Base-by-base conservation (phyloP, 2,329 filamentous ascomycete species). In the Aspergillus ibericus region DNA sequence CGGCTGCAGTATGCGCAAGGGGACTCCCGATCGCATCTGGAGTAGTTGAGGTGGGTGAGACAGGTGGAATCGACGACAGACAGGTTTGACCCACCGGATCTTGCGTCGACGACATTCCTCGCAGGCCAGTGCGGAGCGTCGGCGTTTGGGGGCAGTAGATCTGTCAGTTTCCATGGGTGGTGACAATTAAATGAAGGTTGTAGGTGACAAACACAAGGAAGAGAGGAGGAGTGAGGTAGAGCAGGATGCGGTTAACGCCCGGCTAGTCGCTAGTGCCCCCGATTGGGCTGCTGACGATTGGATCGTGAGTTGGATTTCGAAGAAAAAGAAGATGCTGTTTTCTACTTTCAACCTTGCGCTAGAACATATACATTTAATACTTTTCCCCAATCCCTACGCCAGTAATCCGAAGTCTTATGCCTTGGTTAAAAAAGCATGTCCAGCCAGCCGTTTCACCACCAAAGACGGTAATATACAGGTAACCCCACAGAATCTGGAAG, bases 61-160 rank as follows among this genome's bases (percentile, higher is more conserved):
- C 25, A 8, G 7, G 27, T 27, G 12, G 35, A 4, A 13, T 22
- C 15, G 7, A 32, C 15, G 44, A n/a, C n/a, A 25, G 34, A 22
- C 20, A 15, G 12, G 3, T 3, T 32, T 10, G 20, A 32, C 55
- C 20, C 48, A 57, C 29, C 48, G 25, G 22, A 57, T 53, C 20
- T 57, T 57, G 13, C 55, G 55, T 3, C 40, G 55, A 46, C 55
- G 49, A 38, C 55, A 58, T 44, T 58, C 49, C 10, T 46, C 42
- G 27, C 56, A 58, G 16, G 56, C 40, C 10, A 58, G 40, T 9
- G 56, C 25, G 1, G 42, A 34, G 7, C 56, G 49, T 20, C 56
- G 50, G 8, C 56, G 56, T 25, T 53, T 58, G 4, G n/a, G 13
- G 3, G 50, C 3, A 56, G 29, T 13, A 48, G n/a, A 48, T 15